These are phyloP conservation scores for Tylopilus sp. DNA, from an alignment of 768 basidiomycete genomes.

Conservation along the genomic window DNA sequence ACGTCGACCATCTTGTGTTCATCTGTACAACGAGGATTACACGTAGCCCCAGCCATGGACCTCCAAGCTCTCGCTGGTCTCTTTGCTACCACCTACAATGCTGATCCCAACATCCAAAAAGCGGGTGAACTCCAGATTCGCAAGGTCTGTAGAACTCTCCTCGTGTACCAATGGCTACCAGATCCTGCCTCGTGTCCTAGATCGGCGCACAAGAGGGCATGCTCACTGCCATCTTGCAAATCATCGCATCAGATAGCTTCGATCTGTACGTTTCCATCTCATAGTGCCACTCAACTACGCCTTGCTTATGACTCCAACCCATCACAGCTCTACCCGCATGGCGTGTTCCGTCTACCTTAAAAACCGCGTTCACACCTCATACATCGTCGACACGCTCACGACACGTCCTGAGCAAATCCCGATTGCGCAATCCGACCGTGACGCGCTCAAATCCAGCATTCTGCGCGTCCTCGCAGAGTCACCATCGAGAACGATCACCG, in stretches of 20 bases:
- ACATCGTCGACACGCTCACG: conserved; percentile 43
- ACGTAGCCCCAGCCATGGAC: conserved; percentile 48
- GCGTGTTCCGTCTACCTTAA: conserved; percentile 87
- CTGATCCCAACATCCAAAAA: conserved; percentile 85
- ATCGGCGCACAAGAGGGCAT: conserved; percentile 79
- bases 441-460: conserved; percentile 64
- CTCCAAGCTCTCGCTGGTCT: conserved; percentile 72
- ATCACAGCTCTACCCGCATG: conserved; percentile 69
- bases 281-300: background rate
- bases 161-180: background rate
- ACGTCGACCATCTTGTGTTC: conserved; percentile 8
- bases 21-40: background rate
- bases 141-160: conserved; percentile 47
- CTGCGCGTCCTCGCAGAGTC: conserved; percentile 68
- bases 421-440: conserved; percentile 67
- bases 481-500: conserved; percentile 61
- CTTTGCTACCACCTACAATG: conserved; percentile 75
- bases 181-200: conserved; percentile 36
- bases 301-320: background rate
- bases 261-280: conserved; percentile 57
- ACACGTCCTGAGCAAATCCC: conserved; percentile 58
- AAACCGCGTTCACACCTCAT: conserved; percentile 75
- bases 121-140: conserved; percentile 84
- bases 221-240: conserved; percentile 79
- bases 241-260: conserved; percentile 73